Evolutionary conservation across 2,329 filamentous ascomycete genomes (phyloP).

Genomic region (Aspergillus glaucus): DNA sequence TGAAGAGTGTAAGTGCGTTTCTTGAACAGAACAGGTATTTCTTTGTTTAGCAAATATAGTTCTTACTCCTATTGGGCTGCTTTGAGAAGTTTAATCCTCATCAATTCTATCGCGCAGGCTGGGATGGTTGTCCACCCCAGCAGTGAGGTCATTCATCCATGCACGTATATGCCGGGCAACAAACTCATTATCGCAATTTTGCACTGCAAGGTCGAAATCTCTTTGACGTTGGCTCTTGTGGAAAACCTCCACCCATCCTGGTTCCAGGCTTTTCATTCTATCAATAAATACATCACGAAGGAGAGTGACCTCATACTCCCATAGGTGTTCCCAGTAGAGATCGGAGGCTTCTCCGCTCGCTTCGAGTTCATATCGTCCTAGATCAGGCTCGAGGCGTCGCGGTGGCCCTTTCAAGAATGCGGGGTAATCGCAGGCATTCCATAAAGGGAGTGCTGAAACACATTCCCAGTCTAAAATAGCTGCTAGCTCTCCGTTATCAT

Average conservation of each 20-base stretch:
- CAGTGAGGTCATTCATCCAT: conserved; percentile 25
- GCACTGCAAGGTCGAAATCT: conserved; percentile 10
- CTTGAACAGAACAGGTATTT: too few relatives aligned
- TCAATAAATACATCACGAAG: conserved; percentile 10
- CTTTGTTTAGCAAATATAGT: too few relatives aligned
- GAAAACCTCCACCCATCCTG: conserved; percentile 6
- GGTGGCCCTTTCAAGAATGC: conserved; percentile 5
- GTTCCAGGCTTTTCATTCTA: conserved; percentile 10
- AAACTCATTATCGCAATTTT: conserved; percentile 6
- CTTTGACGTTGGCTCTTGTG: conserved; percentile 5
- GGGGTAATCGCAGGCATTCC: conserved; percentile 10
- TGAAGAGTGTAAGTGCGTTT: too few relatives aligned
- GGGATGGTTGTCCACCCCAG: conserved; percentile 38
- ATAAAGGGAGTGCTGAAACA: conserved; percentile 13
- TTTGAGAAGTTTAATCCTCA: conserved; percentile 18
- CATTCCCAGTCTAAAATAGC: conserved; percentile 14
- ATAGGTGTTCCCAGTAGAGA: conserved; percentile 12
- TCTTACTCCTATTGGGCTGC: too few relatives aligned
- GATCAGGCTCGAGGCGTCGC: conserved; percentile 4
- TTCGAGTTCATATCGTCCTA: conserved; percentile 1
- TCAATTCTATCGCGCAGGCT: conserved; percentile 45
- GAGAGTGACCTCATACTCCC: conserved; percentile 10
- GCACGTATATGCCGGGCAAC: conserved; percentile 5
- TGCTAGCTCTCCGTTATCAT: conserved; percentile 8
- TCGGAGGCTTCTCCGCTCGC: conserved; percentile 1